Evolutionary conservation across 345 rosid genomes (phyloP).

Genomic region (Salix purpurea): DNA sequence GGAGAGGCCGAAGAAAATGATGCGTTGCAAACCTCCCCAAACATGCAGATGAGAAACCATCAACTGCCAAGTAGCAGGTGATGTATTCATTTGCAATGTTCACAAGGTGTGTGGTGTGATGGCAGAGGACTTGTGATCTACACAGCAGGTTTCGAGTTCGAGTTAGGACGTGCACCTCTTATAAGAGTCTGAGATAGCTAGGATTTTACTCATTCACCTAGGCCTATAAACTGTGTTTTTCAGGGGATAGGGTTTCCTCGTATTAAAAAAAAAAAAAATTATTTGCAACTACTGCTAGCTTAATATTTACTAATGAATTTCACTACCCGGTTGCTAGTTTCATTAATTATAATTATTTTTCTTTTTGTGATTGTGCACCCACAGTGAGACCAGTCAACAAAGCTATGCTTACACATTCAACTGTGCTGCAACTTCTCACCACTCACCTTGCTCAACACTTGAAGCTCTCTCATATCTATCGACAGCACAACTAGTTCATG

Average conservation of each 20-base stretch:
- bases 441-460: constrained; percentile 8
- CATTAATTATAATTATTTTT: background rate
- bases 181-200: too few species aligned
- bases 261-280: background rate
- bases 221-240: too few species aligned
- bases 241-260: too few species aligned
- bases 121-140: too few species aligned
- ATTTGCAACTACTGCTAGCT: background rate
- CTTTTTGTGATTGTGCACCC: background rate
- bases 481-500: constrained; percentile 5
- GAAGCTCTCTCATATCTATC: constrained; percentile 7
- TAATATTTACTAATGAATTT: background rate
- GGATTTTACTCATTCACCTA: too few species aligned
- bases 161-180: too few species aligned
- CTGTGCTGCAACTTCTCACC: constrained; percentile 21
- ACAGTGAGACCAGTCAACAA: constrained; percentile 19
- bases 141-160: too few species aligned
- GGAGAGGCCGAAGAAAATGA: constrained; percentile 15
- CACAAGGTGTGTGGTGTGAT: too few species aligned
- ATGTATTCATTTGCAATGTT: background rate
- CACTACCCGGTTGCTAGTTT: background rate
- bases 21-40: constrained; percentile 8
- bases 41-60: constrained; percentile 8
- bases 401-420: constrained; percentile 2
- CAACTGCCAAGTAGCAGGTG: constrained; percentile 21